These are phyloP conservation scores for Sporisorium reilianum DNA, from an alignment of 1,284 basidiomycete genomes.

Conservation along the genomic window DNA sequence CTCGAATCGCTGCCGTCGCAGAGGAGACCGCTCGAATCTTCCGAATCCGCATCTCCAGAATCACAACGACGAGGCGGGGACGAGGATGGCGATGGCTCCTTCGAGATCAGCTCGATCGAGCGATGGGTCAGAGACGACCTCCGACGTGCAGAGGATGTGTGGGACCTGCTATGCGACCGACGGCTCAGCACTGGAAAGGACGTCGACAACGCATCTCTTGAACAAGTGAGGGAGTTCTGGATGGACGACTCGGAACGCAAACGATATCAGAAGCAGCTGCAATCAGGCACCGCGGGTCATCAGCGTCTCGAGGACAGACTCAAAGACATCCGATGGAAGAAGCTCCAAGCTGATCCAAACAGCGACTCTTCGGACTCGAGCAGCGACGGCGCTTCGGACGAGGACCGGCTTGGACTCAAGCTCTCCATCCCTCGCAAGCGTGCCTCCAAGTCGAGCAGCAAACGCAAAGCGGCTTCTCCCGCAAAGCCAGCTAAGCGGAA, in stretches of 20 bases:
- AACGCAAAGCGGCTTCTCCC: conserved; percentile 1
- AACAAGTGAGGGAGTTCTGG: conserved; percentile 42
- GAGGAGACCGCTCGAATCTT: conserved; percentile 15
- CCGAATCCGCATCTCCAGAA: background rate
- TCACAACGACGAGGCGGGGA: conserved; percentile 13
- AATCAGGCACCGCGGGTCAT: background rate
- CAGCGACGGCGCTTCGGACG: conserved; percentile 17
- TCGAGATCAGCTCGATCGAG: conserved; percentile 29
- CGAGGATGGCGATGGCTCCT: conserved; percentile 18
- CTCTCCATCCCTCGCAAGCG: conserved; percentile 16
- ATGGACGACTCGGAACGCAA: conserved; percentile 31
- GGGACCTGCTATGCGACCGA: conserved; percentile 38
- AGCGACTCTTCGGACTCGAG: conserved; percentile 18
- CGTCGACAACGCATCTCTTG: background rate
- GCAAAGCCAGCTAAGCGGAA: conserved; percentile 17
- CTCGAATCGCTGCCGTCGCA: conserved; percentile 33
- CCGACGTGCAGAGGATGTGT: conserved; percentile 28
- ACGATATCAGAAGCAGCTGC: conserved; percentile 34
- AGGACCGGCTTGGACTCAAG: conserved; percentile 4
- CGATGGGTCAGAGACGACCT: conserved; percentile 31
- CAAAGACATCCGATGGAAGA: conserved; percentile 20
- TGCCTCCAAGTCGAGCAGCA: background rate
- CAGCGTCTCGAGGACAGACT: conserved; percentile 38
- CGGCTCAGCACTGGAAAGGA: conserved; percentile 5
- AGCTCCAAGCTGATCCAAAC: conserved; percentile 1